Conservation (phyloP, 225 moss, liverwort and hornwort species). For the Anthoceros angustus region DNA sequence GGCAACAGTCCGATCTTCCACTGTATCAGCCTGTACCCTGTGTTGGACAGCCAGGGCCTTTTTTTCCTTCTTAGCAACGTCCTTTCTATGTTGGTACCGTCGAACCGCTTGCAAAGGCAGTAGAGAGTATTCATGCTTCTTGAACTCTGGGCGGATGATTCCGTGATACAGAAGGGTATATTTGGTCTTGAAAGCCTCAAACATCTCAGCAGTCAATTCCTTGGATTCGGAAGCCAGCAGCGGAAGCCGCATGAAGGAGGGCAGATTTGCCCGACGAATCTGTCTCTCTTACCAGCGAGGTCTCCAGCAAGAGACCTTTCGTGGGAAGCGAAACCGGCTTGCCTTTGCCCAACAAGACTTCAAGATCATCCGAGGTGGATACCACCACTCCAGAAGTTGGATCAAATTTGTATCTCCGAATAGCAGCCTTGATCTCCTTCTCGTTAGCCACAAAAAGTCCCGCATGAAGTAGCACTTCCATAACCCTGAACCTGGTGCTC, state of each 20-base stretch:
- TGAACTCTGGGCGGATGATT: slow-evolving; percentile 14
- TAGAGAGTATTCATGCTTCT: slow-evolving; percentile 12
- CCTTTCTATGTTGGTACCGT: slow-evolving; percentile 14
- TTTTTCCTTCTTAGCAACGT: slow-evolving; percentile 15
- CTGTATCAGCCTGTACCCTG: slow-evolving; percentile 12
- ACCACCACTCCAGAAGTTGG: slow-evolving; percentile 9
- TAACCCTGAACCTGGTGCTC: slow-evolving; percentile 23
- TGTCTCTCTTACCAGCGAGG: slow-evolving; percentile 15
- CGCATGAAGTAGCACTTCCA: slow-evolving; percentile 20
- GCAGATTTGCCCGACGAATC: slow-evolving; percentile 10
- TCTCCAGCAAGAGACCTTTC: slow-evolving; percentile 16
- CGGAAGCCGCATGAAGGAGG: slow-evolving; percentile 12
- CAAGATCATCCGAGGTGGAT: slow-evolving; percentile 19
- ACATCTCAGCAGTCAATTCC: slow-evolving; percentile 19
- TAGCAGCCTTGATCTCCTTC: slow-evolving; percentile 16
- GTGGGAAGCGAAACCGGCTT: slow-evolving; percentile 6
- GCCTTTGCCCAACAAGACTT: background rate
- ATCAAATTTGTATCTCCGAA: slow-evolving; percentile 17
- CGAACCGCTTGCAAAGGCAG: slow-evolving; percentile 11
- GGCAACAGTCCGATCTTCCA: slow-evolving; percentile 21
- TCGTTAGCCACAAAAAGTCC: slow-evolving; percentile 12
- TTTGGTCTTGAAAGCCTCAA: slow-evolving; percentile 18
- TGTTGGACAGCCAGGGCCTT: background rate
- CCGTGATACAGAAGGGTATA: slow-evolving; percentile 17
- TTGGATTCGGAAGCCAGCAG: slow-evolving; percentile 5